Evolutionary conservation across 2,329 filamentous ascomycete genomes (phyloP).

Genomic region (Magnaporthiopsis rhizophila): DNA sequence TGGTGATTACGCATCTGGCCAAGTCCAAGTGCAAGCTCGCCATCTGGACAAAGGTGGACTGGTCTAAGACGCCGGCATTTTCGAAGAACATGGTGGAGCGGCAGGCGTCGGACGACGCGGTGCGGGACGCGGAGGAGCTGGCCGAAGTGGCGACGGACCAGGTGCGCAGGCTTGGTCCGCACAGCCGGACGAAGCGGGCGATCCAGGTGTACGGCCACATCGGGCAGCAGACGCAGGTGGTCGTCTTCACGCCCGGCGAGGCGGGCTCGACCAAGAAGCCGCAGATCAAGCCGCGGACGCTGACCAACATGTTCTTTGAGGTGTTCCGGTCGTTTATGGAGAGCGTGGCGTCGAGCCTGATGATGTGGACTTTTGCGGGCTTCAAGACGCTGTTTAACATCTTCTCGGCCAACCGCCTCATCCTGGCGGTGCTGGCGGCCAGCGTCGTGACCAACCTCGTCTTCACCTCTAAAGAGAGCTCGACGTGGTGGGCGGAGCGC

Average conservation of each 20-base stretch:
- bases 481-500: constrained; percentile 79
- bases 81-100: constrained; percentile 55
- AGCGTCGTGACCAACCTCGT: constrained; percentile 69
- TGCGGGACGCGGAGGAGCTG: constrained; percentile 64
- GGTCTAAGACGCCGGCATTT: constrained; percentile 60
- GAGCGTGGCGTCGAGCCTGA: constrained; percentile 65
- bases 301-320: constrained; percentile 66
- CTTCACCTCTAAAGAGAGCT: constrained; percentile 64
- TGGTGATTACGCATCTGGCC: constrained; percentile 86
- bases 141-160: constrained; percentile 71
- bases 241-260: constrained; percentile 48
- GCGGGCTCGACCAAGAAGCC: constrained; percentile 38
- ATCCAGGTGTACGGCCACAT: constrained; percentile 73
- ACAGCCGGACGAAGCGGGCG: constrained; percentile 68
- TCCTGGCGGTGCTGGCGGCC: constrained; percentile 59
- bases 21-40: constrained; percentile 91
- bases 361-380: constrained; percentile 67
- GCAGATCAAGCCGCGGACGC: constrained; percentile 51
- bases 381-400: constrained; percentile 60
- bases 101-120: constrained; percentile 68
- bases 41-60: constrained; percentile 81
- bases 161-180: constrained; percentile 63
- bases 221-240: constrained; percentile 57
- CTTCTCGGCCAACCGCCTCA: constrained; percentile 63
- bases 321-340: constrained; percentile 65